phyloP scores from a whole-genome alignment of 345 rosid genomes.

The Heritiera littoralis region DNA sequence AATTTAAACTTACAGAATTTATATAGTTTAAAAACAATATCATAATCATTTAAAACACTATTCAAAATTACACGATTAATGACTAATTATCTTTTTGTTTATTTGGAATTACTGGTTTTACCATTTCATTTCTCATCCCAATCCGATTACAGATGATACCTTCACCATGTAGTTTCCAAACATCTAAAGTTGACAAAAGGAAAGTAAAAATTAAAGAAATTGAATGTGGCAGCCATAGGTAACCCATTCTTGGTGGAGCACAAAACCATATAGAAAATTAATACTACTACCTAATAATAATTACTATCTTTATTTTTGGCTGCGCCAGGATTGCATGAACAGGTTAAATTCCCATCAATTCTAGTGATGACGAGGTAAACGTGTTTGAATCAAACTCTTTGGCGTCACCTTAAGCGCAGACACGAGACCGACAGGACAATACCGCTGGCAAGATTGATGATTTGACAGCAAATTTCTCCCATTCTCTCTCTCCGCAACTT shows the following conservation, averaged over 20 bases:
- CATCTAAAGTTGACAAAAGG: not conserved
- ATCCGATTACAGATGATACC: constrained; percentile 10
- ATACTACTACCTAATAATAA: not conserved
- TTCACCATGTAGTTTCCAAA: not conserved
- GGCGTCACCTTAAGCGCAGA: not conserved
- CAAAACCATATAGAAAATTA: not conserved
- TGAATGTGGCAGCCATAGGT: not conserved
- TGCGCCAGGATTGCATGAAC: not conserved
- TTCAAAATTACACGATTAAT: too few species aligned
- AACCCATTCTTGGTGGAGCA: not conserved
- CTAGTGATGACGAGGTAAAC: not conserved
- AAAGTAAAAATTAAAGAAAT: not conserved
- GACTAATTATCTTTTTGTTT: not conserved
- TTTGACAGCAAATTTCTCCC: not conserved
- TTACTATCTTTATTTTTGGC: not conserved
- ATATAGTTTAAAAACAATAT: too few species aligned
- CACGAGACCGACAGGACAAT: not conserved
- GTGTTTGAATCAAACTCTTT: not conserved
- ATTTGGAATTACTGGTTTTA: not conserved
- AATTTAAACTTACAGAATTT: too few species aligned
- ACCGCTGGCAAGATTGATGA: not conserved
- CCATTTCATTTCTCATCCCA: not conserved
- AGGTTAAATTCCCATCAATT: not conserved
- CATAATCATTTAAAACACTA: too few species aligned
- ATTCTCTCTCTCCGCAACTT: not conserved